Percentiles rank a stretch among this genome's conserved stretches.
phyloP scores from a whole-genome alignment of 1,284 basidiomycete species.

The Trametes sp. region DNA sequence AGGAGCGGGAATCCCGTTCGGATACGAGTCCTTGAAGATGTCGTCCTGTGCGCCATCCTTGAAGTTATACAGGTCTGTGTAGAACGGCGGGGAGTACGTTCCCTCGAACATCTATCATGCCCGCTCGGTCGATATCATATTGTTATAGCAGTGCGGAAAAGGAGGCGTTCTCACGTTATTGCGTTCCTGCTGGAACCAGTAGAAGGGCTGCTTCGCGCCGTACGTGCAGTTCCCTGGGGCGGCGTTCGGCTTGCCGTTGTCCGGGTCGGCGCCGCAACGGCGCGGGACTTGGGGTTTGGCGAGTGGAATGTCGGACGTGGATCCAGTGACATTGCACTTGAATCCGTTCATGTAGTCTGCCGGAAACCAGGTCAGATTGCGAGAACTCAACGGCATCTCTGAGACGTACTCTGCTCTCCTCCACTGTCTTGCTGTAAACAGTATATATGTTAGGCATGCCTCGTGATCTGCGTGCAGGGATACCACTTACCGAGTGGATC shows the following conservation, averaged over 20 bases:
- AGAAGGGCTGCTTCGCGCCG: constrained; percentile 69
- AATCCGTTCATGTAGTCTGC: constrained; percentile 80
- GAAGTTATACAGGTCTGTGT: constrained; percentile 66
- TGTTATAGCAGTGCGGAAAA: not conserved
- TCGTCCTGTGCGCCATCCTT: constrained; percentile 67
- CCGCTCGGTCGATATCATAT: not conserved
- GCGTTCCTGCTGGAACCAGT: constrained; percentile 68
- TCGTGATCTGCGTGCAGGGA: not conserved
- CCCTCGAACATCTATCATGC: constrained; percentile 59
- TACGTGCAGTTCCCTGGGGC: constrained; percentile 69
- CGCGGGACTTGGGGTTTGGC: constrained; percentile 57
- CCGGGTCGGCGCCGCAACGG: constrained; percentile 63
- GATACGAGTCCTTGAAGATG: constrained; percentile 58
- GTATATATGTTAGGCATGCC: not conserved
- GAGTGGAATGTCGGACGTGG: constrained; percentile 57
- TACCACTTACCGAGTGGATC: constrained; percentile 61
- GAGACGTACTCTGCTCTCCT: constrained; percentile 52
- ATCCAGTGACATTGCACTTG: constrained; percentile 69
- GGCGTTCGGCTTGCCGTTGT: constrained; percentile 44
- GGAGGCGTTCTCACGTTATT: constrained; percentile 53
- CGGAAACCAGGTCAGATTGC: not conserved
- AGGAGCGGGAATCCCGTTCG: constrained; percentile 26
- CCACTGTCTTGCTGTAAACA: constrained; percentile 47
- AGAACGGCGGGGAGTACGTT: constrained; percentile 59
- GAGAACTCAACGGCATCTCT: not conserved